Base-by-base conservation (phyloP, 2,329 filamentous ascomycete genomes). In the Alternaria rosae region DNA sequence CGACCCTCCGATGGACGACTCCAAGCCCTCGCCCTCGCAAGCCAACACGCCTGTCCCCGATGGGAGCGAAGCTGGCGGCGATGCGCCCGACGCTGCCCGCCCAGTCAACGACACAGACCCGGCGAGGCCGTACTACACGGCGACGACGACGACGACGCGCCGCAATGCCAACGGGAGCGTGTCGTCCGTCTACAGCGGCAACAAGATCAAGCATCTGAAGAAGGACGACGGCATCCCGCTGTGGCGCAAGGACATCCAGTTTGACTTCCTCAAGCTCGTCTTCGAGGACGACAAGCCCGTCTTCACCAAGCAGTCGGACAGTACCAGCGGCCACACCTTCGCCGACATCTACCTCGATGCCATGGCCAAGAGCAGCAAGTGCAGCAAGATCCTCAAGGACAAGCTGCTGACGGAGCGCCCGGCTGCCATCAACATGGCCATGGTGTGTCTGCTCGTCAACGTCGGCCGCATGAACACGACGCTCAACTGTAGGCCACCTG, bases 391-490 rank as follows among this genome's bases (percentile, higher is more conserved):
- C 52, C 85, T 99, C 67, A 93, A 97, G 79, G 95, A 99, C 81
- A 98, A 99, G 84, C 86, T 99, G 67, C 86, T 97, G 74, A 95
- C 91, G 70, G 95, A 99, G 78, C 90, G 92, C 74, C 90, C 93
- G 67, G 94, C 94, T 21, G 95, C 94, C 35, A 93, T 97, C 79
- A 94, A 93, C 75, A 99, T 99, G 95, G 95, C 95, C 55, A 99
- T 99, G 95, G 94, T 99, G 61, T 99, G 95, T 80, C 83, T 99
- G 68, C 83, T 99, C 72, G 95, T 99, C 78, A 99, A 99, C 76
- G 92, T 99, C 67, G 95, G 95, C 61, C 87, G 95, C 66, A 99
- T 99, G 95, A 99, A 99, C 80, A 99, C 95, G 2, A 99, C 95
- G 0, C 85, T 99, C 50, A 99, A 99, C 76, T 98, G 94, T 97